Evolutionary conservation across 1,284 basidiomycete genomes (phyloP).

Genomic region (Melampsora americana): DNA sequence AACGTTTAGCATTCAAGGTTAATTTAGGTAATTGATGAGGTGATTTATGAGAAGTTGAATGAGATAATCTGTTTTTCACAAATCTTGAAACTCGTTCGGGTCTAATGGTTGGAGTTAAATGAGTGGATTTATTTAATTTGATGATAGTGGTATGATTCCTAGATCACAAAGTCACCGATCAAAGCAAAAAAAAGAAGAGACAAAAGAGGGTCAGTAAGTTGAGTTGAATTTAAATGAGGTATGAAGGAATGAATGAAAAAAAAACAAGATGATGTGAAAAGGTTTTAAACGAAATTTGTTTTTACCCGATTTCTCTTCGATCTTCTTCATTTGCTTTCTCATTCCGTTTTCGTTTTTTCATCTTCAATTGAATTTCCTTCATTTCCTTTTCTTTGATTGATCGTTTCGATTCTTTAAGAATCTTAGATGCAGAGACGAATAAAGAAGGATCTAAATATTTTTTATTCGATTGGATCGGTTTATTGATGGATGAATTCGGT

Average conservation of each 20-base stretch:
- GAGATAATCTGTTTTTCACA: conserved; percentile 20
- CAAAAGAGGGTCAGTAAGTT: background rate
- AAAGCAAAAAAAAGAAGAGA: no score
- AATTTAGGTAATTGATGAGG: conserved; percentile 17
- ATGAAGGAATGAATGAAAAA: background rate
- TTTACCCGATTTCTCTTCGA: conserved; percentile 36
- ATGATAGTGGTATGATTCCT: conserved; percentile 33
- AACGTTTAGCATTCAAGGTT: conserved; percentile 17
- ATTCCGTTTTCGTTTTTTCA: conserved; percentile 9
- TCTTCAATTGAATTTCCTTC: background rate
- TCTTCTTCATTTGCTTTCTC: conserved; percentile 4
- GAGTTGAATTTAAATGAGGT: background rate
- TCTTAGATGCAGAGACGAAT: conserved; percentile 31
- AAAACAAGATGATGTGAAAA: no score
- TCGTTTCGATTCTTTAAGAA: conserved; percentile 30
- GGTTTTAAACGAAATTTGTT: background rate
- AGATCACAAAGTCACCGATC: no score
- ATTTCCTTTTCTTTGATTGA: background rate
- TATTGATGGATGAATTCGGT: background rate
- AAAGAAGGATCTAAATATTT: conserved; percentile 40
- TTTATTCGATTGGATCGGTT: background rate
- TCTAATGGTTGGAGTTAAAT: conserved; percentile 17
- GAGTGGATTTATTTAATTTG: conserved; percentile 5
- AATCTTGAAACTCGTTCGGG: conserved; percentile 26
- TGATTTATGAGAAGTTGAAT: conserved; percentile 7